Conservation (phyloP, 2,329 filamentous ascomycete genomes). For the Sporothrix humicola region DNA sequence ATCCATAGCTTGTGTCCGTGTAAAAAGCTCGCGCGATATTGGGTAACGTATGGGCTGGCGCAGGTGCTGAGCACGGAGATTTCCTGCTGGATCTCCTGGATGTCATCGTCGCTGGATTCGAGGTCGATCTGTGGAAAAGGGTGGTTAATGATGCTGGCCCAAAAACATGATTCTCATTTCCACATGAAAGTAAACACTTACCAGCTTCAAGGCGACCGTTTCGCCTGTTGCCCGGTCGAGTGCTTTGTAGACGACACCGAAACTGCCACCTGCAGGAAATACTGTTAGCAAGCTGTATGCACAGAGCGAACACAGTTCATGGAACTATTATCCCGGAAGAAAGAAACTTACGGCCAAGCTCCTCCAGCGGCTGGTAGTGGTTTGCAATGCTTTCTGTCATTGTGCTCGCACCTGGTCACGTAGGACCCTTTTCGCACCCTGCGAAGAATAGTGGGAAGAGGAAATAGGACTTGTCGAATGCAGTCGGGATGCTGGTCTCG, state of each 20-base stretch:
- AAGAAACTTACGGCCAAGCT: slow-evolving; percentile 75
- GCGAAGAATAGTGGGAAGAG: not conserved
- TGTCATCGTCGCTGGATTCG: slow-evolving; percentile 97
- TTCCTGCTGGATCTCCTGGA: slow-evolving; percentile 96
- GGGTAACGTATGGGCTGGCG: slow-evolving; percentile 89
- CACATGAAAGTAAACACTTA: slow-evolving; percentile 53
- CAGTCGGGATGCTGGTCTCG: not conserved
- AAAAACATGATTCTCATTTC: too few relatives aligned
- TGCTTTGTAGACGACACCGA: slow-evolving; percentile 95
- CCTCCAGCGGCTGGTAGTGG: slow-evolving; percentile 93
- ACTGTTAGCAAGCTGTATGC: slow-evolving; percentile 4
- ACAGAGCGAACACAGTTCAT: not conserved
- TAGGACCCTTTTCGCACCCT: slow-evolving; percentile 1
- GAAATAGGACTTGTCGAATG: not conserved
- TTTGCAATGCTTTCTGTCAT: slow-evolving; percentile 73
- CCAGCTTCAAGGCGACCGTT: slow-evolving; percentile 95
- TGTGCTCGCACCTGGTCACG: slow-evolving; percentile 34
- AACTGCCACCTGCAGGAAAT: slow-evolving; percentile 75
- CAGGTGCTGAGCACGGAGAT: slow-evolving; percentile 95
- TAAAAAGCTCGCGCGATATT: slow-evolving; percentile 97
- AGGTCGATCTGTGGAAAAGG: slow-evolving; percentile 78
- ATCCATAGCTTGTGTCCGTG: slow-evolving; percentile 98
- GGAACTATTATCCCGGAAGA: not conserved
- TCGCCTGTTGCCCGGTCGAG: slow-evolving; percentile 90
- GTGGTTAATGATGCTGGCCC: not conserved